Evolutionary conservation across 176 grass and related monocot genomes (phyloP).

Genomic region (Musa acuminata): DNA sequence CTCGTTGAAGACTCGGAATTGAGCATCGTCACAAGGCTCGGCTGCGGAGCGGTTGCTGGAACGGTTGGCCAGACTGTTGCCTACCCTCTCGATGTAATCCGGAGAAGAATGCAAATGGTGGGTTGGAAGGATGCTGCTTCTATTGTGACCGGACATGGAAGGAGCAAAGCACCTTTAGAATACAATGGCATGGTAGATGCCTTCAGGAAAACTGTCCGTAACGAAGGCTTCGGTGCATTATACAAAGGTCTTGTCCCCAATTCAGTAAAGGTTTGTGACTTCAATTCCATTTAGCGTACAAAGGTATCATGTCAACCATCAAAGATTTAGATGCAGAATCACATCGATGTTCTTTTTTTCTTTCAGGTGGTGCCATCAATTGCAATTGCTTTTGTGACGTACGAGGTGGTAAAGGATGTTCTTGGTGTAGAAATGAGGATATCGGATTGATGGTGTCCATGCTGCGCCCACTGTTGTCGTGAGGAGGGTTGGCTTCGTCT

Average conservation of each 20-base stretch:
- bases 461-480: not conserved
- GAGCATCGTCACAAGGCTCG: constrained; percentile 66
- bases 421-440: constrained; percentile 99
- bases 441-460: constrained; percentile 50
- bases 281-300: not conserved
- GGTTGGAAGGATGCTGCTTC: constrained; percentile 88
- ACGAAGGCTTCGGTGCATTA: constrained; percentile 83
- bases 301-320: not conserved
- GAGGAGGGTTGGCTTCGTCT: not conserved
- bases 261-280: constrained; percentile 71
- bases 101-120: constrained; percentile 99
- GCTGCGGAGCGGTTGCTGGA: constrained; percentile 78
- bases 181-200: constrained; percentile 96
- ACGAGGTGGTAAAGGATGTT: constrained; percentile 89
- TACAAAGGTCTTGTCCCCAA: constrained; percentile 99
- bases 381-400: constrained; percentile 90
- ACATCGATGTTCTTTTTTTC: not conserved
- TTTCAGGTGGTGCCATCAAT: constrained; percentile 94
- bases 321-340: too few relatives aligned
- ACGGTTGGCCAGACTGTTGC: constrained; percentile 96
- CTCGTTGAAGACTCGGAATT: constrained; percentile 66
- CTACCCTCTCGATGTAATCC: constrained; percentile 91
- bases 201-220: constrained; percentile 79
- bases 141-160: constrained; percentile 55
- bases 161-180: constrained; percentile 47